These are phyloP conservation scores for Adansonia grandidieri DNA, from an alignment of 441 rosid species.

Conservation along the genomic window DNA sequence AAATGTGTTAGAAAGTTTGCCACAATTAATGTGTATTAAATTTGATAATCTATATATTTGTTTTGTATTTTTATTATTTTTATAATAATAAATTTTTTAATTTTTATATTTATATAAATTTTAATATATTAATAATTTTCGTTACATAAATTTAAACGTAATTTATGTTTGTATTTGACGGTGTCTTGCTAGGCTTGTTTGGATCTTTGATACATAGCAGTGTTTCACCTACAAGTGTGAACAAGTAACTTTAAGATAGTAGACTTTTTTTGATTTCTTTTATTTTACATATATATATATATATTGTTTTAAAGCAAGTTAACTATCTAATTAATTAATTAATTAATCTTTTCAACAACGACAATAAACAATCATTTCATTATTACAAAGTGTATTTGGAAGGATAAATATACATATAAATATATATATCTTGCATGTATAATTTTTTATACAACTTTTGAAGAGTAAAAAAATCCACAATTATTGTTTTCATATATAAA, in stretches of 20 bases:
- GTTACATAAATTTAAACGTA: too few relatives aligned
- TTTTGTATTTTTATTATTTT: too few relatives aligned
- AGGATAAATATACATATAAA: background rate
- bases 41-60: too few relatives aligned
- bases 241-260: background rate
- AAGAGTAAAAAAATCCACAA: slow-evolving; percentile 18
- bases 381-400: slow-evolving; percentile 7
- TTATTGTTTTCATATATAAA: slow-evolving; percentile 16
- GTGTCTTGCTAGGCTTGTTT: background rate
- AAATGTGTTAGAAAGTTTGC: too few relatives aligned
- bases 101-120: too few relatives aligned
- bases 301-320: background rate
- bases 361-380: slow-evolving; percentile 10
- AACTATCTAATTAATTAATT: background rate
- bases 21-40: too few relatives aligned
- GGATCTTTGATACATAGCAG: background rate
- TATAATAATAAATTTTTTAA: too few relatives aligned
- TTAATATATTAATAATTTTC: too few relatives aligned
- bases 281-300: background rate
- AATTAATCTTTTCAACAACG: slow-evolving; percentile 11
- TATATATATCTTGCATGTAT: background rate
- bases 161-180: too few relatives aligned
- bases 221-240: background rate
- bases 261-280: background rate
- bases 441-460: slow-evolving; percentile 14